These are phyloP conservation scores for Phytopythium ostracodes DNA, from an alignment of 352 stramenopile genomes.

Conservation along the genomic window DNA sequence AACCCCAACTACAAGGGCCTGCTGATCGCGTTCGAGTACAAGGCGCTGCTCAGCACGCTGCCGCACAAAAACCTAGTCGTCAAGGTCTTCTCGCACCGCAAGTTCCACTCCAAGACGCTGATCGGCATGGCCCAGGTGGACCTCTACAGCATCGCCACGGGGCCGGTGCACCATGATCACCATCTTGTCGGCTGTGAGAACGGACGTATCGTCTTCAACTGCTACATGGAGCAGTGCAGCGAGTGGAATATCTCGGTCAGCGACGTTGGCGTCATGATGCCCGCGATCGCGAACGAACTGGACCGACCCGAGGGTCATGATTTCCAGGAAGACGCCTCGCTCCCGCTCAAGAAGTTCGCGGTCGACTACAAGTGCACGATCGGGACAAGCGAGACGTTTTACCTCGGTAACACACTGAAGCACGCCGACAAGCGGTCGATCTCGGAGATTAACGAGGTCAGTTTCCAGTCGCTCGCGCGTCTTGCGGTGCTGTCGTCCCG, in stretches of 20 bases:
- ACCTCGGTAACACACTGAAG: conserved; percentile 83
- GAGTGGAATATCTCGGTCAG: conserved; percentile 89
- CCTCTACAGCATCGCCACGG: conserved; percentile 77
- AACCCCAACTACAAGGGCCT: conserved; percentile 89
- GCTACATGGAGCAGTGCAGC: conserved; percentile 90
- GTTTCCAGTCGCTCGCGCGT: conserved; percentile 80
- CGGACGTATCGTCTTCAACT: conserved; percentile 87
- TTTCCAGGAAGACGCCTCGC: conserved; percentile 86
- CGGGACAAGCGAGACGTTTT: conserved; percentile 83
- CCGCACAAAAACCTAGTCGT: conserved; percentile 55
- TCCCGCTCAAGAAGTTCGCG: conserved; percentile 86
- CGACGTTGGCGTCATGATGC: conserved; percentile 88
- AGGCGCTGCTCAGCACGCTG: conserved; percentile 50
- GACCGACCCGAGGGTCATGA: conserved; percentile 86
- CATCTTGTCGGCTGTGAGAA: conserved; percentile 85
- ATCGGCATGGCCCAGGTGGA: conserved; percentile 78
- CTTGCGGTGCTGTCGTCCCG: conserved; percentile 81
- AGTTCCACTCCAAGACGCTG: conserved; percentile 71
- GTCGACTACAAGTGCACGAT: conserved; percentile 91
- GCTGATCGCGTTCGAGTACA: conserved; percentile 86
- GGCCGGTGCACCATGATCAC: conserved; percentile 85
- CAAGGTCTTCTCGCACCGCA: conserved; percentile 84
- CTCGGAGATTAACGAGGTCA: conserved; percentile 81
- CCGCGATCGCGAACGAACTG: conserved; percentile 83
- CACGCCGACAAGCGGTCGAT: conserved; percentile 73